A percentile compares a stretch with the other conserved stretches of the same genome.
Conservation (phyloP, 2,329 filamentous ascomycete genomes). For the Fusarium denticulatum region DNA sequence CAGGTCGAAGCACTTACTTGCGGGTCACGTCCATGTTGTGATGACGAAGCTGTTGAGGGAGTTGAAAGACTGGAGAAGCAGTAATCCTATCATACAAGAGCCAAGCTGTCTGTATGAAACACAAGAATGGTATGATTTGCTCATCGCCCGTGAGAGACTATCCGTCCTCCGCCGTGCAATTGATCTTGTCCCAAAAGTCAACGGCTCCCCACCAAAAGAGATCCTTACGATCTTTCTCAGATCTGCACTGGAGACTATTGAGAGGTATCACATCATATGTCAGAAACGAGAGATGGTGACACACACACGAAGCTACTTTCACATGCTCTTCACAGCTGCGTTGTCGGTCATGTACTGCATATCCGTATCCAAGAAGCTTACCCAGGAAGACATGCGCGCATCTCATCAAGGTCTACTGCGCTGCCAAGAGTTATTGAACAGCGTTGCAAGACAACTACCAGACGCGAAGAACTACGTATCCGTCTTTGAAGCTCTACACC, state of each 20-base stretch:
- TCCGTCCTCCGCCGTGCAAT: constrained; percentile 54
- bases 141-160: constrained; percentile 53
- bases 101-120: constrained; percentile 55
- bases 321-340: constrained; percentile 58
- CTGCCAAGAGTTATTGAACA: not conserved
- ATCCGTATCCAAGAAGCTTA: constrained; percentile 23
- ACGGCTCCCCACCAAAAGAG: constrained; percentile 46
- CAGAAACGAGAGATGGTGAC: constrained; percentile 48
- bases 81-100: constrained; percentile 45
- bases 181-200: constrained; percentile 49
- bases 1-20: not conserved
- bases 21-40: constrained; percentile 39
- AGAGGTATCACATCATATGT: constrained; percentile 51
- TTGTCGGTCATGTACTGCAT: constrained; percentile 50
- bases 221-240: constrained; percentile 48
- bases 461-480: constrained; percentile 31
- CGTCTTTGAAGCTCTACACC: constrained; percentile 28
- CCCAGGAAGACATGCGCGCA: not conserved
- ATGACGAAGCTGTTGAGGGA: constrained; percentile 47
- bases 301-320: constrained; percentile 59
- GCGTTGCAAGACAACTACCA: constrained; percentile 18
- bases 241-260: constrained; percentile 51
- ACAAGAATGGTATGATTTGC: constrained; percentile 56
- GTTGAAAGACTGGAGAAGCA: constrained; percentile 49
- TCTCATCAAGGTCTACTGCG: not conserved